A percentile compares a stretch with the other conserved stretches of the same genome.
Conservation (phyloP, 176 grass and related monocot genomes). For the Eleusine indica region DNA sequence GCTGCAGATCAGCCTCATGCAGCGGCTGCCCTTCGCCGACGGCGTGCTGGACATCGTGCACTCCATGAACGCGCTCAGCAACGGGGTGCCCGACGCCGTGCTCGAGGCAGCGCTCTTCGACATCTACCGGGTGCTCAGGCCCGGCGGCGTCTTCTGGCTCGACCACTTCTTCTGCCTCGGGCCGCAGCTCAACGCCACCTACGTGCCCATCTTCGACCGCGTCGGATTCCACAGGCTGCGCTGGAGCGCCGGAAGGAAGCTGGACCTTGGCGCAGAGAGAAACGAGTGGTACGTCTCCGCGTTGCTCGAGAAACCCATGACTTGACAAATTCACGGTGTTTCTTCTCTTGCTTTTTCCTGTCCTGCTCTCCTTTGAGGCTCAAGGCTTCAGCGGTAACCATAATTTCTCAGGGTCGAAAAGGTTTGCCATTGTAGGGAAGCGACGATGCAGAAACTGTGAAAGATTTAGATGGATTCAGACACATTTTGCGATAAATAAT, state of each 20-base stretch:
- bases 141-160: constrained; percentile 83
- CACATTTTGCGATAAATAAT: constrained; percentile 44
- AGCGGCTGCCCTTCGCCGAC: constrained; percentile 78
- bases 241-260: constrained; percentile 69
- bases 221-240: constrained; percentile 65
- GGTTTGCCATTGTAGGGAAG: neutral
- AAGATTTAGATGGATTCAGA: constrained; percentile 13
- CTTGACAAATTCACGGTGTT: constrained; percentile 1
- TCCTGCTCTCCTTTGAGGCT: neutral
- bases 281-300: constrained; percentile 96
- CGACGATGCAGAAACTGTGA: neutral
- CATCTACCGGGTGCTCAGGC: constrained; percentile 73
- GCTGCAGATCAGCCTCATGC: constrained; percentile 66
- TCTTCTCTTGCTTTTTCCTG: neutral
- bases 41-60: constrained; percentile 79
- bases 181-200: constrained; percentile 66
- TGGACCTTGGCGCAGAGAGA: constrained; percentile 68
- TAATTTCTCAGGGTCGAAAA: neutral
- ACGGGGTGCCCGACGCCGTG: constrained; percentile 63
- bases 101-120: constrained; percentile 79
- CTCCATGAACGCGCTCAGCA: constrained; percentile 77
- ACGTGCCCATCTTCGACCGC: constrained; percentile 67
- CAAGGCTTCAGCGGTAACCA: neutral
- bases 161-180: constrained; percentile 89
- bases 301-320: constrained; percentile 77